Evolutionary conservation across 306 rosid genomes (phyloP).

Genomic region (Quercus wislizeni): DNA sequence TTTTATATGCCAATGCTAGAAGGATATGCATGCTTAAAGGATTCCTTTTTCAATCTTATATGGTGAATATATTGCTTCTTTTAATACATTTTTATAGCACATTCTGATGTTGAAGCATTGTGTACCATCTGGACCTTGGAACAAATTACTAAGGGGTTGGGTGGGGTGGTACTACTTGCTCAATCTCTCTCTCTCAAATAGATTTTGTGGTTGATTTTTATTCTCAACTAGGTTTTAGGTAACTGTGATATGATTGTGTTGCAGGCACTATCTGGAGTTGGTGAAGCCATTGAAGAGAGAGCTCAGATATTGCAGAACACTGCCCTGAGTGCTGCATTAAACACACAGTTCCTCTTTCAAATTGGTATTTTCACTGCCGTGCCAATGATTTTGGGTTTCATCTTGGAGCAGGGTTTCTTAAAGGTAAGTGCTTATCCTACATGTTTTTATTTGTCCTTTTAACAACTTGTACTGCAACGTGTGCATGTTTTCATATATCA

Average conservation of each 20-base stretch:
- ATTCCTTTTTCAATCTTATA: neutral
- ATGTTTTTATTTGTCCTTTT: slow-evolving; percentile 8
- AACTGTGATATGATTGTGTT: slow-evolving; percentile 13
- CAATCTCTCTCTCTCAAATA: neutral
- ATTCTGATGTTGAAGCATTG: neutral
- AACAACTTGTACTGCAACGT: neutral
- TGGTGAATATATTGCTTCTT: neutral
- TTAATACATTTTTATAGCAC: neutral
- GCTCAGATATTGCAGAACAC: slow-evolving; percentile 55
- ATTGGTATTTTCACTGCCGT: slow-evolving; percentile 89
- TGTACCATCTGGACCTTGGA: neutral
- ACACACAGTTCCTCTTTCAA: slow-evolving; percentile 83
- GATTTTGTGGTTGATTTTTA: neutral
- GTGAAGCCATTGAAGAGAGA: slow-evolving; percentile 53
- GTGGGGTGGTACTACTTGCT: neutral
- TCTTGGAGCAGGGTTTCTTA: slow-evolving; percentile 86
- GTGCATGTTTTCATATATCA: neutral
- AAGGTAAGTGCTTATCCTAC: slow-evolving; percentile 46
- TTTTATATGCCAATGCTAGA: neutral
- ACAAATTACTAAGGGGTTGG: neutral
- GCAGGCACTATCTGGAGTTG: slow-evolving; percentile 95
- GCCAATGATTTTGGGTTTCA: slow-evolving; percentile 81
- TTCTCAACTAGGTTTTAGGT: neutral
- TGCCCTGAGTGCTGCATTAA: slow-evolving; percentile 73
- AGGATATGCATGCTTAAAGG: neutral